Percentiles rank a stretch among this genome's conserved stretches.
Conservation (phyloP, 1,284 basidiomycete species). For the Abortiporus biennis region DNA sequence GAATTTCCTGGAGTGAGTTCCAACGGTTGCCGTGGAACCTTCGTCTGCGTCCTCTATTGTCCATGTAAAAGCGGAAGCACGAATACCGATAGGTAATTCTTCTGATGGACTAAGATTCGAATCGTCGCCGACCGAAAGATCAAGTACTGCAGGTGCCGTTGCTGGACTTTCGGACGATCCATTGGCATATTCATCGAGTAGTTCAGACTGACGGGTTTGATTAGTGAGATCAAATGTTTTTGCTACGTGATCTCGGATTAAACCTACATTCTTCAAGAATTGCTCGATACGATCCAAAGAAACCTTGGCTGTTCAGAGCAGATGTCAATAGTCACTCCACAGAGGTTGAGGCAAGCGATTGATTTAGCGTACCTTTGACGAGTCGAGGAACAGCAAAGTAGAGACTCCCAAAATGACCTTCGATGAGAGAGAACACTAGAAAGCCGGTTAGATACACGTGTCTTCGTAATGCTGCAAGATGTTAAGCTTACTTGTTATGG, state of each 20-base stretch:
- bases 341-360: not conserved
- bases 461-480: not conserved
- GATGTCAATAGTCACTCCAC: too few relatives aligned
- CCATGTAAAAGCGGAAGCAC: slow-evolving; percentile 36
- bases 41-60: slow-evolving; percentile 16
- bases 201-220: slow-evolving; percentile 38
- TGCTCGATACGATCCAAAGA: slow-evolving; percentile 40
- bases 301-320: slow-evolving; percentile 32
- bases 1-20: slow-evolving; percentile 33
- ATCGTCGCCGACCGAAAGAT: too few relatives aligned
- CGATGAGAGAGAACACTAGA: slow-evolving; percentile 31
- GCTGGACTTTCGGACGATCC: slow-evolving; percentile 22
- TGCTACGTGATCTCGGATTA: not conserved
- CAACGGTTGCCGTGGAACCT: slow-evolving; percentile 27
- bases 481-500: slow-evolving; percentile 28
- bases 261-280: slow-evolving; percentile 36
- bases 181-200: slow-evolving; percentile 39
- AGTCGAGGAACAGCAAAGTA: slow-evolving; percentile 26
- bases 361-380: slow-evolving; percentile 25
- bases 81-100: slow-evolving; percentile 36
- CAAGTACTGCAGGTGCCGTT: too few relatives aligned
- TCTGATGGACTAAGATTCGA: too few relatives aligned
- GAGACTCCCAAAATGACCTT: slow-evolving; percentile 22
- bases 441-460: not conserved
- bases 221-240: too few relatives aligned